These are phyloP conservation scores for Plasmodium malariae DNA, from an alignment of 169 alveolate genomes.

Conservation along the genomic window DNA sequence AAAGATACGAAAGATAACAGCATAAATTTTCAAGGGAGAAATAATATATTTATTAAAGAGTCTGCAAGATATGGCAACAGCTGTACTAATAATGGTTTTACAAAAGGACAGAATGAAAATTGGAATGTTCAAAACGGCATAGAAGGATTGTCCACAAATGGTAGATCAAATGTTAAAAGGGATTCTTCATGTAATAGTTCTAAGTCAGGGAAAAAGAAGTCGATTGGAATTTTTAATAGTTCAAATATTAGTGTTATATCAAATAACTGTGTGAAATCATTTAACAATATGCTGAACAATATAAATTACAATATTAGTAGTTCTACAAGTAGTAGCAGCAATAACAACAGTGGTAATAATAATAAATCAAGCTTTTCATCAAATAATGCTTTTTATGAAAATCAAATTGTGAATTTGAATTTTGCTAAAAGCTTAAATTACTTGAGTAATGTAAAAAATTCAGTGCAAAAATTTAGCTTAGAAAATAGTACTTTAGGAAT, in stretches of 20 bases:
- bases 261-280: conserved; percentile 63
- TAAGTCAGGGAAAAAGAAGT: conserved; percentile 48
- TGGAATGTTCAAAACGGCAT: background rate
- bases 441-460: conserved; percentile 16
- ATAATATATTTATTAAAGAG: conserved; percentile 18
- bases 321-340: background rate
- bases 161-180: conserved; percentile 9
- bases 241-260: conserved; percentile 67
- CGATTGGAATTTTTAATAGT: conserved; percentile 43
- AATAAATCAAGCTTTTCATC: background rate
- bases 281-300: conserved; percentile 49
- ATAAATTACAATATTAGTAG: conserved; percentile 53
- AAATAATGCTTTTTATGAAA: conserved; percentile 6
- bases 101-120: conserved; percentile 16
- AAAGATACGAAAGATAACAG: conserved; percentile 59
- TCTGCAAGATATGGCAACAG: background rate
- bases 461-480: background rate
- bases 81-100: background rate
- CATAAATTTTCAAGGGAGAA: conserved; percentile 1
- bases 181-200: conserved; percentile 18
- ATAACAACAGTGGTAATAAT: background rate
- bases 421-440: conserved; percentile 12
- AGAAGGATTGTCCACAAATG: background rate
- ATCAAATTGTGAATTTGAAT: conserved; percentile 10
- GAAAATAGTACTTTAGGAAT: conserved; percentile 3